A percentile compares a stretch with the other conserved stretches of the same genome.
phyloP scores from a whole-genome alignment of 1,284 basidiomycete genomes.

The Ustilago hordei region DNA sequence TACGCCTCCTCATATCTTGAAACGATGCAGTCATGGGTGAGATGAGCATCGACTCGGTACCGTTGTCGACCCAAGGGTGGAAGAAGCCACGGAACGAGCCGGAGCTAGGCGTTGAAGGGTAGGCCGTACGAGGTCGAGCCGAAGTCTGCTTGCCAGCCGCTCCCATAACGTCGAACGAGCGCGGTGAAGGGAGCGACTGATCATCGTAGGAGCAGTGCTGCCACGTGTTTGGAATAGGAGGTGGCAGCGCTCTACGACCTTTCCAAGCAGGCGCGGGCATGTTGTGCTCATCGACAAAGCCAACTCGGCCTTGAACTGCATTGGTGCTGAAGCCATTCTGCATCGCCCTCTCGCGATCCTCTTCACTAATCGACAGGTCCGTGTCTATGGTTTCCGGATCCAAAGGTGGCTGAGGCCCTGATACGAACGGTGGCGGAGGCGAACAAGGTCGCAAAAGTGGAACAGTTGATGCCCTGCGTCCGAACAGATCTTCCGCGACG shows the following conservation, averaged over 20 bases:
- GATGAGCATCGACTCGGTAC: slow-evolving; percentile 42
- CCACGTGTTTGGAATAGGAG: slow-evolving; percentile 45
- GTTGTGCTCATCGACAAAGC: background rate
- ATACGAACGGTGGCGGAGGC: slow-evolving; percentile 16
- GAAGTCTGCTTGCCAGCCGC: slow-evolving; percentile 2
- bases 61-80: slow-evolving; percentile 42
- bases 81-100: slow-evolving; percentile 42
- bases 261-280: slow-evolving; percentile 42
- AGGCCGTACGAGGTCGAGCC: slow-evolving; percentile 25
- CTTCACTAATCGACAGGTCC: background rate
- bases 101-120: slow-evolving; percentile 38
- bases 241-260: slow-evolving; percentile 21
- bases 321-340: background rate
- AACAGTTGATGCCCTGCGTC: slow-evolving; percentile 30
- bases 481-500: background rate
- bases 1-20: slow-evolving; percentile 32
- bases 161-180: slow-evolving; percentile 20
- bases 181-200: slow-evolving; percentile 43
- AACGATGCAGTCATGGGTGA: slow-evolving; percentile 39
- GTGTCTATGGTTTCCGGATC: background rate
- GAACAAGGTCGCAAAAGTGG: slow-evolving; percentile 18
- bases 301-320: background rate
- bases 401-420: background rate
- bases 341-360: background rate
- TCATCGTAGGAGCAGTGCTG: slow-evolving; percentile 42